Base-by-base conservation (phyloP, 306 rosid genomes). In the Prunus campanulata region DNA sequence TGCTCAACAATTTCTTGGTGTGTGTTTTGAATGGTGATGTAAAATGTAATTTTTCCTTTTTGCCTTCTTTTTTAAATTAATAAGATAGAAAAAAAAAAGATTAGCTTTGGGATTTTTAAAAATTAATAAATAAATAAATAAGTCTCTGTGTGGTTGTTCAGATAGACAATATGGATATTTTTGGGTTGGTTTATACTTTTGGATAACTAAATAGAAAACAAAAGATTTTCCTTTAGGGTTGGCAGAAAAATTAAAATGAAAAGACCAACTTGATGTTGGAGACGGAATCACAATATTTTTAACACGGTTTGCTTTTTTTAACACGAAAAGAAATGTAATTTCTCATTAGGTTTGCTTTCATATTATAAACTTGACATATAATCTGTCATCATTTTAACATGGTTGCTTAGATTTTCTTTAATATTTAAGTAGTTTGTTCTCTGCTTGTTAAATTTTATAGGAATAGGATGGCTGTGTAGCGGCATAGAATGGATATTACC, bases 251-350 rank as follows among this genome's bases (percentile, higher is more conserved):
- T 29, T 25, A 25, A 25, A 25, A 25, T 25, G 2, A 25, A 25
- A 25, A 25, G 27, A 25, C 27, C 27, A 25, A 25, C 27, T 25
- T 25, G 27, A 25, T 25, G 27, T 25, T 1, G 27, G 27, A 25
- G 27, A 29, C 3, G 27, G 27, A 25, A 25, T 25, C 27, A 25
- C 27, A 25, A 25, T 25, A 25, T 25, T 25, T 25, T 24, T 1
- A 24, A 24, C 25, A 24, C 25, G 25, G 25, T 24, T 24, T 24
- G 1, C 25, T n/a, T 24, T 24, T 24, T 24, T 25, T 25, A 25
- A 25, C 27, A 25, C 50, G 91, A 78, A 75, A 89, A 30, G 50
- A 89, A 88, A 84, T 73, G 98, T 92, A 86, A 89, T 24, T 30
- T 72, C 63, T 69, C 76, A 13, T 64, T 29, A 57, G 52, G 61